A percentile compares a stretch with the other conserved stretches of the same genome.
phyloP scores from a whole-genome alignment of 106 monocot species.

The Gastrodia elata region DNA sequence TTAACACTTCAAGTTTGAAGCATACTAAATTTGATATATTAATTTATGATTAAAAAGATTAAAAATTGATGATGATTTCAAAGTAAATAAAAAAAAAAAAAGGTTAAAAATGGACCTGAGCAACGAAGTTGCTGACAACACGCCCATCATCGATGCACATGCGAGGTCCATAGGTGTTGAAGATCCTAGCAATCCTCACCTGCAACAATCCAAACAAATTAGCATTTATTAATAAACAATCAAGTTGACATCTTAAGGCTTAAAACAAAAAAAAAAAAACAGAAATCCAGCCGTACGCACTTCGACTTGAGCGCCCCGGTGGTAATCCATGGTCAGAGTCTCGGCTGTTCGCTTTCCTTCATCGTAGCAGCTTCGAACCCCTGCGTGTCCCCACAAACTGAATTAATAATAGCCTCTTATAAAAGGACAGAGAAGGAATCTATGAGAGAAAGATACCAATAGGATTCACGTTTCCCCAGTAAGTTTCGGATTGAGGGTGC shows the following conservation, averaged over 20 bases:
- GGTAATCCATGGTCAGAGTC: slow-evolving; percentile 96
- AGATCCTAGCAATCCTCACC: slow-evolving; percentile 91
- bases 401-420: not conserved
- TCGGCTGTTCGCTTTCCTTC: slow-evolving; percentile 93
- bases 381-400: slow-evolving; percentile 19
- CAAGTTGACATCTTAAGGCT: not conserved
- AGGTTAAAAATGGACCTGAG: slow-evolving; percentile 79
- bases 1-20: too few species aligned
- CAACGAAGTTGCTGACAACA: slow-evolving; percentile 89
- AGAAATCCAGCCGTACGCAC: slow-evolving; percentile 16
- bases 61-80: too few species aligned
- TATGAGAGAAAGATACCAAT: slow-evolving; percentile 46
- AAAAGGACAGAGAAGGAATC: not conserved
- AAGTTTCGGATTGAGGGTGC: slow-evolving; percentile 86
- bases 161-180: slow-evolving; percentile 93
- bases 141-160: slow-evolving; percentile 96
- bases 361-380: slow-evolving; percentile 89
- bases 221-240: not conserved
- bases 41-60: too few species aligned
- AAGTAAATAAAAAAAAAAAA: too few species aligned
- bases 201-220: slow-evolving; percentile 6
- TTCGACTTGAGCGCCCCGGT: slow-evolving; percentile 79
- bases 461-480: slow-evolving; percentile 97
- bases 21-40: too few species aligned
- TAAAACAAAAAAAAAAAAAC: not conserved